A percentile compares a stretch with the other conserved stretches of the same genome.
Conservation (phyloP, 1,284 basidiomycete species). For the Ustilago xerochloae region DNA sequence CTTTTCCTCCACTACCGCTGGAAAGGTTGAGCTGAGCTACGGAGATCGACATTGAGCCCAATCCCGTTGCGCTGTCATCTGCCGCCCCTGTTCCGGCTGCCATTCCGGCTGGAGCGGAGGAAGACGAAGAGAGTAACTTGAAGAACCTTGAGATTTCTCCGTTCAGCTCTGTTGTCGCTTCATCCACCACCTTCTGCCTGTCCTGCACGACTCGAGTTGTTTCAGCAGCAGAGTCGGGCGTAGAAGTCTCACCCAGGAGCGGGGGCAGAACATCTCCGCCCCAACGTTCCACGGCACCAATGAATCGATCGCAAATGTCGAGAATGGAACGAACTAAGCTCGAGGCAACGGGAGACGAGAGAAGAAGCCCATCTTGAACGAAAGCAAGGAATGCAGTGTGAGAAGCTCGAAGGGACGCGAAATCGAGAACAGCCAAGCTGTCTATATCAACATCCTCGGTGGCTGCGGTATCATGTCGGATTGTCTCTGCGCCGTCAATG, state of each 20-base stretch:
- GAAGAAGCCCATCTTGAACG: conserved; percentile 80
- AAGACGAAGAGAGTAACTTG: conserved; percentile 28
- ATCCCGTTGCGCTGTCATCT: conserved; percentile 23
- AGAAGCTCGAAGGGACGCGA: conserved; percentile 81
- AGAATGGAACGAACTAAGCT: conserved; percentile 77
- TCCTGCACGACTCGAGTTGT: conserved; percentile 72
- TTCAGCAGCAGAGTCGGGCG: conserved; percentile 67
- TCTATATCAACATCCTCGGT: conserved; percentile 46
- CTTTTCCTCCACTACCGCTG: conserved; percentile 1
- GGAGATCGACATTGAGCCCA: conserved; percentile 31
- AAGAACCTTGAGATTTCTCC: conserved; percentile 32
- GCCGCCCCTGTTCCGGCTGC: neutral
- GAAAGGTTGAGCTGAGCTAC: conserved; percentile 20
- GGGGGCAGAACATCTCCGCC: conserved; percentile 89
- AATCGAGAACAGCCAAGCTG: conserved; percentile 72
- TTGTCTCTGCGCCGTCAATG: conserved; percentile 28
- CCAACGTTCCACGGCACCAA: conserved; percentile 84
- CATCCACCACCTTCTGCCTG: conserved; percentile 75
- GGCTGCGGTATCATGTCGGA: conserved; percentile 14
- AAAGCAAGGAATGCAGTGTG: conserved; percentile 84
- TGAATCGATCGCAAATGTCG: conserved; percentile 82
- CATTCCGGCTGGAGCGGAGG: conserved; percentile 2
- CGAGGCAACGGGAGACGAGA: conserved; percentile 75
- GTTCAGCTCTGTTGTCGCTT: conserved; percentile 77
- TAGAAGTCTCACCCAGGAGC: conserved; percentile 75